Evolutionary conservation across 176 grass and related monocot species (phyloP), one percentile per base, ranked within the genome.

Genomic region (Phragmites australis): DNA sequence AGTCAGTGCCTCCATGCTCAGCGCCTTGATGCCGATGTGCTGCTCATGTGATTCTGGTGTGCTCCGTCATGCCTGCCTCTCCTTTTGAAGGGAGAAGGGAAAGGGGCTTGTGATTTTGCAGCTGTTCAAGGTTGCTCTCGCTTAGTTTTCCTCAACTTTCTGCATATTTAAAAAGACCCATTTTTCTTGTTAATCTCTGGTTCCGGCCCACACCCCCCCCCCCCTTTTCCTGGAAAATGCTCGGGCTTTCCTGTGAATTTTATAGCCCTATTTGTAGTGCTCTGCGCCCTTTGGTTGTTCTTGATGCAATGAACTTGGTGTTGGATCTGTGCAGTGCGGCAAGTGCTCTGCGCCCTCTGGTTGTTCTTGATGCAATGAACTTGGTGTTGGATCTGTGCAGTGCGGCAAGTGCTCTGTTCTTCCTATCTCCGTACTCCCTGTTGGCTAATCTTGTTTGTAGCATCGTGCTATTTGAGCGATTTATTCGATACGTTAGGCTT

Each of bases 21-120:
- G 9, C 49, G 22, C 21, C 18, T 19, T 47, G 19, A 84, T 68
- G 82, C 41, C 9, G 51, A 58, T 48, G 80, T 16, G 82, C 23
- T 27, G 50, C 69, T 68, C 84, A 47, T 81, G 21, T 66, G 76
- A 74, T 74, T 81, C 77, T 8, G 58, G 76, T 39, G 68, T 18
- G 70, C 70, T 71, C 12, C 44, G 41, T 70, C 5, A 23, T 65
- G 15, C 23, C 34, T 6, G 25, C 46, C 21, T 41, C 22, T 76
- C 44, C 47, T 68, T 56, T 46, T 8, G 8, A 11, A 15, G n/a
- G 63, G 39, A 17, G 70, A 2, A 43, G 37, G 47, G 31, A 10
- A 22, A 53, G 17, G 18, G 27, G 12, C 52, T 51, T 68, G 64
- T 74, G 59, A 65, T 27, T 39, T 79, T 42, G 65, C 31, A 69